phyloP scores from a whole-genome alignment of 495 filamentous ascomycete species.

The Penicillium chermesinum region DNA sequence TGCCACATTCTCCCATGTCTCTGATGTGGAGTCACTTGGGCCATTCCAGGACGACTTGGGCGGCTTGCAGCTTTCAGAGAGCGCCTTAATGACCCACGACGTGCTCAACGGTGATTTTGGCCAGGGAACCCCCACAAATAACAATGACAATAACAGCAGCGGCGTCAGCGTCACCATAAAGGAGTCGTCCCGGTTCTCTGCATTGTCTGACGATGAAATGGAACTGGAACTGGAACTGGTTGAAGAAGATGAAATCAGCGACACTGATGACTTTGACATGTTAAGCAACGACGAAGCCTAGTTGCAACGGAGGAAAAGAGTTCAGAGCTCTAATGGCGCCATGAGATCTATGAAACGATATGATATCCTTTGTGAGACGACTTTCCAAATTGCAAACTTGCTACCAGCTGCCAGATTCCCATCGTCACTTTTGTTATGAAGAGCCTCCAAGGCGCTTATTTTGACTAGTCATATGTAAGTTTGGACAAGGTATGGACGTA shows the following conservation, averaged over 20 bases:
- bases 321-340: background rate
- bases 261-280: constrained; percentile 5
- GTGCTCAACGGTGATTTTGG: background rate
- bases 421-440: no score
- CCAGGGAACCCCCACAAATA: no score
- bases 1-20: constrained; percentile 25
- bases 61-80: background rate
- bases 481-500: no score
- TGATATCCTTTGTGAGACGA: no score
- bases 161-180: constrained; percentile 7
- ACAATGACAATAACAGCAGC: constrained; percentile 2
- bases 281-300: no score
- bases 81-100: background rate
- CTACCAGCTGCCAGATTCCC: no score
- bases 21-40: constrained; percentile 25
- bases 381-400: no score
- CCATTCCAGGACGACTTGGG: constrained; percentile 8
- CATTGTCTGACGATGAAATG: constrained; percentile 6
- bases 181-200: constrained; percentile 6
- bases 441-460: no score
- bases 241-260: constrained; percentile 2
- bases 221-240: constrained; percentile 4
- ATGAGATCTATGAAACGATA: no score
- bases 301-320: no score
- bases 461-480: no score